These are phyloP conservation scores for Ganoderma lucidum DNA, from an alignment of 1,284 basidiomycete genomes.

Conservation along the genomic window DNA sequence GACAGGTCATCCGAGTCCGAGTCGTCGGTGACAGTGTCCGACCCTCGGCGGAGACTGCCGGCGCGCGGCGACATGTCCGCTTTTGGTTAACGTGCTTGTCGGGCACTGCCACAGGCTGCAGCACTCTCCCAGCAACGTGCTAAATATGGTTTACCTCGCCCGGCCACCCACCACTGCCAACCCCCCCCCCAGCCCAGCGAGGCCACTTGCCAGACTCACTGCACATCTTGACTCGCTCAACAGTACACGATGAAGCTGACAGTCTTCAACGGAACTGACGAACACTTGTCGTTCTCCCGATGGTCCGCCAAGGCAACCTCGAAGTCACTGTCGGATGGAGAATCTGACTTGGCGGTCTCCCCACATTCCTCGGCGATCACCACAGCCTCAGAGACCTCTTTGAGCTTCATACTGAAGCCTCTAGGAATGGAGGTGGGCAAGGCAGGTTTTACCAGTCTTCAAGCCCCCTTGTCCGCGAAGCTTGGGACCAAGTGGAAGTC, in stretches of 20 bases:
- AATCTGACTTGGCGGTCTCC: conserved; percentile 25
- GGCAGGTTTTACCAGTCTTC: neutral
- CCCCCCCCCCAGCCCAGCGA: neutral
- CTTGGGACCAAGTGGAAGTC: conserved; percentile 50
- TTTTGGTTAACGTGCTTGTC: neutral
- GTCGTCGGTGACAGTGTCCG: neutral
- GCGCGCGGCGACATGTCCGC: neutral
- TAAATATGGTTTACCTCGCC: conserved; percentile 5
- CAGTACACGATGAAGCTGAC: conserved; percentile 29
- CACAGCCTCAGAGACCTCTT: conserved; percentile 30
- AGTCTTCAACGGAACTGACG: conserved; percentile 32
- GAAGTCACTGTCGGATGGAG: conserved; percentile 25
- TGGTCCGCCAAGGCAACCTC: neutral
- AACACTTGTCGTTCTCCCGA: conserved; percentile 18
- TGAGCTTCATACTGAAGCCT: conserved; percentile 6
- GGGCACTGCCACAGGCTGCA: neutral
- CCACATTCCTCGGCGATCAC: conserved; percentile 38
- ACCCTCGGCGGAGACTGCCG: neutral
- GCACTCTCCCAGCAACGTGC: conserved; percentile 3
- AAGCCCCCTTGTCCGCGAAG: conserved; percentile 26
- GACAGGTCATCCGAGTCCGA: neutral
- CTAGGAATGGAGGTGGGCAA: neutral
- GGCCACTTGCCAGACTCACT: neutral
- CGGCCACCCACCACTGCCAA: neutral
- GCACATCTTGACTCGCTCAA: neutral